A percentile compares a stretch with the other conserved stretches of the same genome.
Evolutionary conservation across 108 stramenopile species (phyloP).

Genomic region (Nitzschia inconspicua): DNA sequence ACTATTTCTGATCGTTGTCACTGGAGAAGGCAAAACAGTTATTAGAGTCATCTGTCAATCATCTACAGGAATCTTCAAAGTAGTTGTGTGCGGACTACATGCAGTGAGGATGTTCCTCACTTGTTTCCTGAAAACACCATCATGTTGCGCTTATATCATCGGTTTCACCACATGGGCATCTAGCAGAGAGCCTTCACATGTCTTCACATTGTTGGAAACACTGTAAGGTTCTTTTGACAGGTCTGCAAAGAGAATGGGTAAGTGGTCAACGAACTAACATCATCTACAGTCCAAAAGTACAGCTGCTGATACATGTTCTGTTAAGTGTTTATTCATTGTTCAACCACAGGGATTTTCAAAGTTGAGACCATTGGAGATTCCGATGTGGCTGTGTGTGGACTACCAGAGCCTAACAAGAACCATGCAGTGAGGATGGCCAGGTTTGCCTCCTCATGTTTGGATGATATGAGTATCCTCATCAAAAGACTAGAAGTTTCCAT

Average conservation of each 20-base stretch:
- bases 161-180: constrained; percentile 20
- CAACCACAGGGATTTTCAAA: no score
- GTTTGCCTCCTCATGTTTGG: constrained; percentile 16
- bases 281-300: no score
- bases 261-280: no score
- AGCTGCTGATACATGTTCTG: no score
- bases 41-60: no score
- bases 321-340: no score
- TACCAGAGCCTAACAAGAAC: constrained; percentile 14
- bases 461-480: background rate
- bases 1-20: no score
- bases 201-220: constrained; percentile 15
- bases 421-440: constrained; percentile 17
- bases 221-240: constrained; percentile 10
- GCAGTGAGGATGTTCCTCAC: no score
- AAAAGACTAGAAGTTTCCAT: constrained; percentile 3
- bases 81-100: no score
- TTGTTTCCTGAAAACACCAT: constrained; percentile 14
- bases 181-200: constrained; percentile 16
- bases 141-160: constrained; percentile 13
- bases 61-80: no score
- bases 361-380: constrained; percentile 20
- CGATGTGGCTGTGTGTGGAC: constrained; percentile 17
- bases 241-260: constrained; percentile 6
- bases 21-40: no score